Conservation (phyloP, 1,139 yeast species). For the Blastobotrys indianensis region DNA sequence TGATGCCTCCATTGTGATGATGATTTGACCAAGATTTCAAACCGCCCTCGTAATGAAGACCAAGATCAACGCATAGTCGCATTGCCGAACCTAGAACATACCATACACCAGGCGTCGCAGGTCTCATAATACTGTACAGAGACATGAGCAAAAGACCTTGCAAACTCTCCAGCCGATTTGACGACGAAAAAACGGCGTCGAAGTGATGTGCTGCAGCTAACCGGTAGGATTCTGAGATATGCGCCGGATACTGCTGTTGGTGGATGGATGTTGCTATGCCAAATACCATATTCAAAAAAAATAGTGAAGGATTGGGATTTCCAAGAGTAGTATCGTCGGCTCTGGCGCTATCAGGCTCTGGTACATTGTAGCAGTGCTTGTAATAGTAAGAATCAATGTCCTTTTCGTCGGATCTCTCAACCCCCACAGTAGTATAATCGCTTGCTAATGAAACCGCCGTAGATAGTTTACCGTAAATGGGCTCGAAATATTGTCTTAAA, state of each 20-base stretch:
- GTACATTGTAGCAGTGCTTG: slow-evolving; percentile 22
- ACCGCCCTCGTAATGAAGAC: slow-evolving; percentile 59
- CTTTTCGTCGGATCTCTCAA: slow-evolving; percentile 19
- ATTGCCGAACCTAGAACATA: slow-evolving; percentile 77
- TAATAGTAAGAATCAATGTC: slow-evolving; percentile 46
- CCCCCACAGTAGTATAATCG: slow-evolving; percentile 48
- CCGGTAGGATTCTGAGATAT: slow-evolving; percentile 66
- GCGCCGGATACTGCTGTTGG: slow-evolving; percentile 61
- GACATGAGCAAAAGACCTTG: slow-evolving; percentile 68
- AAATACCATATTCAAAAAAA: slow-evolving; percentile 66
- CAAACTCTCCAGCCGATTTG: slow-evolving; percentile 61
- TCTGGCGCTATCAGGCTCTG: slow-evolving; percentile 10
- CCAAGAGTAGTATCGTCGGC: slow-evolving; percentile 13
- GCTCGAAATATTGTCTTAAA: slow-evolving; percentile 58
- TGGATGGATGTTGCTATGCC: slow-evolving; percentile 77
- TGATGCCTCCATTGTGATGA: slow-evolving; percentile 11
- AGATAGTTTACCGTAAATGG: slow-evolving; percentile 68
- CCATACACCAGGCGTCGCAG: slow-evolving; percentile 83
- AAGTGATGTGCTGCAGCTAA: slow-evolving; percentile 59
- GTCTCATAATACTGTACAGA: slow-evolving; percentile 51
- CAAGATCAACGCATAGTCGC: slow-evolving; percentile 75
- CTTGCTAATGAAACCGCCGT: slow-evolving; percentile 54
- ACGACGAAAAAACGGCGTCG: slow-evolving; percentile 52
- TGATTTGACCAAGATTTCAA: slow-evolving; percentile 25
- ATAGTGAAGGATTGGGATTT: slow-evolving; percentile 34